These are phyloP conservation scores for Hippophae tibetana DNA, from an alignment of 306 rosid genomes.

Conservation along the genomic window DNA sequence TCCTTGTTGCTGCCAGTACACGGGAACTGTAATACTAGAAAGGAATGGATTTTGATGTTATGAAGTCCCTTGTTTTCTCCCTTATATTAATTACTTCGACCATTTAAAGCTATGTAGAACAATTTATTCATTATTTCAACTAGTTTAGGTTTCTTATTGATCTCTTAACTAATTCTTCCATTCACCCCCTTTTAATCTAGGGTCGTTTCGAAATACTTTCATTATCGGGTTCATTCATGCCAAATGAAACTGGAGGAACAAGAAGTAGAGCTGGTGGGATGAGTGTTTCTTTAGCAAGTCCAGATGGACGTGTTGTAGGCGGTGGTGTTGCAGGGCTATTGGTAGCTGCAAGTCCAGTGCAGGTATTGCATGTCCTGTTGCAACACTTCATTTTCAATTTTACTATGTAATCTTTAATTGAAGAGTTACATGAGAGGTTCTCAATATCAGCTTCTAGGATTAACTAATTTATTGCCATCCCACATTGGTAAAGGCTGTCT, in stretches of 20 bases:
- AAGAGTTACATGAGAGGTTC: too few relatives aligned
- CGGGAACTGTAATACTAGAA: too few relatives aligned
- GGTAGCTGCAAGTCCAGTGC: constrained; percentile 92
- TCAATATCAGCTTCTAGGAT: too few relatives aligned
- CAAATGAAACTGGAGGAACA: constrained; percentile 73
- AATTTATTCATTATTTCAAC: too few relatives aligned
- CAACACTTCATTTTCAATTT: not conserved
- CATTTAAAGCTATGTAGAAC: too few relatives aligned
- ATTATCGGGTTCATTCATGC: constrained; percentile 86
- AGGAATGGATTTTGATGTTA: too few relatives aligned
- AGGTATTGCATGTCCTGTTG: constrained; percentile 29
- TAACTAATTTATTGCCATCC: not conserved
- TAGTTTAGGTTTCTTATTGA: not conserved
- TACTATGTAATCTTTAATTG: not conserved
- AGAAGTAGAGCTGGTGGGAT: constrained; percentile 94
- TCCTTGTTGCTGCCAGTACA: too few relatives aligned
- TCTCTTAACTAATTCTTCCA: constrained; percentile 3
- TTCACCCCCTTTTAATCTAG: constrained; percentile 30
- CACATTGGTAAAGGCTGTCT: not conserved
- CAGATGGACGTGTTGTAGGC: constrained; percentile 92
- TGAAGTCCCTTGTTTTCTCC: too few relatives aligned
- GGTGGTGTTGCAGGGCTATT: constrained; percentile 91
- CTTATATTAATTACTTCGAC: too few relatives aligned
- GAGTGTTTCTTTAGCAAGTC: constrained; percentile 89
- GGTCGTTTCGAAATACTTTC: constrained; percentile 91